Conservation (phyloP, 495 filamentous ascomycete genomes). For the Talaromyces thailandensis region DNA sequence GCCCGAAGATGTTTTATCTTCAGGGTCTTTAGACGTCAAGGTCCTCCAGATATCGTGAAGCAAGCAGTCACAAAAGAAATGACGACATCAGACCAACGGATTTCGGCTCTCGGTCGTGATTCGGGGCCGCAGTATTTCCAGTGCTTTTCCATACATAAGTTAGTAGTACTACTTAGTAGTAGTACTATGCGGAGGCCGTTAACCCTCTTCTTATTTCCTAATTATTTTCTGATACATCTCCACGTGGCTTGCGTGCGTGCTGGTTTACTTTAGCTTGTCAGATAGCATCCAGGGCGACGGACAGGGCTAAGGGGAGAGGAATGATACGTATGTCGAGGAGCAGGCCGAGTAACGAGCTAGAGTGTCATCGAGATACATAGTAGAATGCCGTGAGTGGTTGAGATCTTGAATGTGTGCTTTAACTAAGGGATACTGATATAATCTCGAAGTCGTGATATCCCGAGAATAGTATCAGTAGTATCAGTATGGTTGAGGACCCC, state of each 20-base stretch:
- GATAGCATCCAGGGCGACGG: background rate
- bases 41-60: background rate
- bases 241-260: no score
- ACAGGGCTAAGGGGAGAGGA: background rate
- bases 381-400: background rate
- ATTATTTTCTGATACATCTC: background rate
- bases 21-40: no score
- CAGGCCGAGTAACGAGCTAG: no score
- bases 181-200: background rate
- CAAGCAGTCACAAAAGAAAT: background rate
- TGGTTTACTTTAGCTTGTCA: no score
- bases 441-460: background rate
- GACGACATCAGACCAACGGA: background rate
- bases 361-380: no score
- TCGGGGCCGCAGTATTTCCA: background rate
- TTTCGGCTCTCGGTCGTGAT: constrained; percentile 2
- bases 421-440: background rate
- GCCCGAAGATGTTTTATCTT: background rate
- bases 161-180: no score
- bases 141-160: background rate
- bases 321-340: no score
- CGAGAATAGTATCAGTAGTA: no score
- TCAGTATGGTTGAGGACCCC: no score
- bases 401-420: background rate
- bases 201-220: background rate